These are phyloP conservation scores for Erodium maritimum DNA, from an alignment of 345 rosid genomes.

Conservation along the genomic window DNA sequence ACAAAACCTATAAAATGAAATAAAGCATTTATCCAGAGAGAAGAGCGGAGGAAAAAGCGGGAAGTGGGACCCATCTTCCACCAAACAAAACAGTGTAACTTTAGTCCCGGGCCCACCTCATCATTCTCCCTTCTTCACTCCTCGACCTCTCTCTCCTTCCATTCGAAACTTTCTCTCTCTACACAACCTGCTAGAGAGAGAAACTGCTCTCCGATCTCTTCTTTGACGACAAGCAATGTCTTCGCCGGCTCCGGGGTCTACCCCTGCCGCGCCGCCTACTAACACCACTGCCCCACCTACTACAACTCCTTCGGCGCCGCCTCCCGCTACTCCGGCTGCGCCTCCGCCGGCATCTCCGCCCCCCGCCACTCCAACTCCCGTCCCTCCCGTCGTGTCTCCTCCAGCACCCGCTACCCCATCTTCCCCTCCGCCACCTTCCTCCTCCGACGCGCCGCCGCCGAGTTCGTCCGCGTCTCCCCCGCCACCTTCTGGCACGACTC, in stretches of 20 bases:
- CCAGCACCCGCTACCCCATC: conserved; percentile 4
- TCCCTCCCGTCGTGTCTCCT: conserved; percentile 9
- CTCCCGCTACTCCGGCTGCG: conserved; percentile 13
- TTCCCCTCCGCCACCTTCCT: conserved; percentile 5
- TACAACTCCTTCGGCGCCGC: conserved; percentile 10
- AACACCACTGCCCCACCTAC: conserved; percentile 16
- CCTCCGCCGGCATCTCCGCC: conserved; percentile 10
- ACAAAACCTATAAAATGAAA: too few relatives aligned
- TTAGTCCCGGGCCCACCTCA: neutral
- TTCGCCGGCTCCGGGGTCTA: conserved; percentile 4
- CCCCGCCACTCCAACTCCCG: conserved; percentile 6
- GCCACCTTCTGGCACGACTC: conserved; percentile 29
- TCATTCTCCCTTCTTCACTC: neutral
- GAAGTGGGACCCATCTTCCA: too few relatives aligned
- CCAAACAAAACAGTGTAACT: neutral
- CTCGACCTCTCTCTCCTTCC: neutral
- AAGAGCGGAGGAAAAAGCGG: too few relatives aligned
- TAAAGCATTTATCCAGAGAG: too few relatives aligned
- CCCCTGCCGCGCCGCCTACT: conserved; percentile 14
- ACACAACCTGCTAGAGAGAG: too few relatives aligned
- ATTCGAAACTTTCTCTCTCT: too few relatives aligned
- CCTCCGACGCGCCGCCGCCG: conserved; percentile 13
- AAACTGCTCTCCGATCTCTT: too few relatives aligned
- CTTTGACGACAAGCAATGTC: neutral
- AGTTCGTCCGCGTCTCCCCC: conserved; percentile 17